Percentiles rank a stretch among this genome's conserved stretches.
These are phyloP conservation scores for Aspergillus fischeri DNA, from an alignment of 2,329 filamentous ascomycete genomes.

Conservation along the genomic window DNA sequence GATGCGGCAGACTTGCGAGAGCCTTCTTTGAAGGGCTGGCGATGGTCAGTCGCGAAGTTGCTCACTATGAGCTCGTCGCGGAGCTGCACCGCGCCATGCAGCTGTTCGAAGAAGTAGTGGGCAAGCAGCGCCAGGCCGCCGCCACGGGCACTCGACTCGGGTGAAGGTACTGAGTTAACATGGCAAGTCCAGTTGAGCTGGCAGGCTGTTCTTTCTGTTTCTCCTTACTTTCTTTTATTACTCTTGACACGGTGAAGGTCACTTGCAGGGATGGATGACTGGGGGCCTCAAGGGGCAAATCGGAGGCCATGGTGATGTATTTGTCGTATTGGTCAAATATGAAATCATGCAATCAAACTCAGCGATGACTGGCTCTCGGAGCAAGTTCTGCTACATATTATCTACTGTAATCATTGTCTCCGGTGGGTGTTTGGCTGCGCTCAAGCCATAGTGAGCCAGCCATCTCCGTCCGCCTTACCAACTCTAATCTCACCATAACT, in stretches of 20 bases:
- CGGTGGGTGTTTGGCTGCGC: neutral
- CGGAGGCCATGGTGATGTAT: neutral
- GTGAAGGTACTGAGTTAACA: neutral
- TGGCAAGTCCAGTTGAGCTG: neutral
- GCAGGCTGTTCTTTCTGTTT: neutral
- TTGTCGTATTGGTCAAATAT: neutral
- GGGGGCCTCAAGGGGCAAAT: neutral
- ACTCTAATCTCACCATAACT: neutral
- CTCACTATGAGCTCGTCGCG: constrained; percentile 16
- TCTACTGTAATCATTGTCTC: neutral
- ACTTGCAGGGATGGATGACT: neutral
- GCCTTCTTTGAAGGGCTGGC: constrained; percentile 30
- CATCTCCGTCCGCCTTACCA: neutral
- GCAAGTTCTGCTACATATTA: neutral
- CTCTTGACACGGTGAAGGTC: neutral
- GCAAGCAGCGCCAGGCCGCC: constrained; percentile 22
- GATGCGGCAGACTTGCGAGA: constrained; percentile 26
- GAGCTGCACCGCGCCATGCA: constrained; percentile 23
- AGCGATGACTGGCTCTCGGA: neutral
- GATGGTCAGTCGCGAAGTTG: constrained; percentile 18
- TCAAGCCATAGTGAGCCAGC: neutral
- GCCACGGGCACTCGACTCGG: neutral
- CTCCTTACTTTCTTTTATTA: constrained; percentile 4
- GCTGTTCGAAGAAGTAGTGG: constrained; percentile 27
- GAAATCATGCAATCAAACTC: neutral